These are phyloP conservation scores for Wickerhamomyces subpelliculosus DNA, from an alignment of 805 yeast species.

Conservation along the genomic window DNA sequence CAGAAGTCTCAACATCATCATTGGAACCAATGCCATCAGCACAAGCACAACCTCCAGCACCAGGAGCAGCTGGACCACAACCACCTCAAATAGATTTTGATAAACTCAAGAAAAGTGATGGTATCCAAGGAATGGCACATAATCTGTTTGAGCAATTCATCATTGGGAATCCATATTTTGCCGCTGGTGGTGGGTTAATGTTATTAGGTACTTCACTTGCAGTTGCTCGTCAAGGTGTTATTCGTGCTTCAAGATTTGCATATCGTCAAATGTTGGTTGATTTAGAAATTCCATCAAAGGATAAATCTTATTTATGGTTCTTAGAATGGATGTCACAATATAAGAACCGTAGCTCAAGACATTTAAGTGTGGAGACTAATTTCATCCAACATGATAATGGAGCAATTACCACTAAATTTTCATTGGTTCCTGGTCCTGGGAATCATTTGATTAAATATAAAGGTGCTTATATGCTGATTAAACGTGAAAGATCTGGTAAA, in stretches of 20 bases:
- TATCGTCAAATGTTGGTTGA: constrained; percentile 86
- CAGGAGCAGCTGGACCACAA: constrained; percentile 1
- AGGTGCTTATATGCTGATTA: constrained; percentile 83
- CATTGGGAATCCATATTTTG: constrained; percentile 84
- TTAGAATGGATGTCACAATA: constrained; percentile 91
- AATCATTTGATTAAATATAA: constrained; percentile 79
- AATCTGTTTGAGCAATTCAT: constrained; percentile 46
- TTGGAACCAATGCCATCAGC: neutral
- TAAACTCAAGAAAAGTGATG: constrained; percentile 15
- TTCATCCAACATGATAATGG: constrained; percentile 90
- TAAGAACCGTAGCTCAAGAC: constrained; percentile 70
- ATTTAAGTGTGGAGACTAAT: constrained; percentile 83
- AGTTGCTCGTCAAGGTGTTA: constrained; percentile 60
- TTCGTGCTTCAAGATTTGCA: constrained; percentile 55
- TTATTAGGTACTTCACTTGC: constrained; percentile 87
- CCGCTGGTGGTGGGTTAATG: constrained; percentile 99
- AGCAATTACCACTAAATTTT: constrained; percentile 76
- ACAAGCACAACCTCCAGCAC: constrained; percentile 1
- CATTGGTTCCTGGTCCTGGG: constrained; percentile 96
- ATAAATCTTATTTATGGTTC: constrained; percentile 91
- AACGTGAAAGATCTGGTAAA: constrained; percentile 85
- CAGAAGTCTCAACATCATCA: neutral
- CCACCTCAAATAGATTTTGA: constrained; percentile 19
- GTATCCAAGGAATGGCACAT: constrained; percentile 24
- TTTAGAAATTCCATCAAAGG: constrained; percentile 87